Evolutionary conservation across 2,329 filamentous ascomycete species (phyloP).

Genomic region (Sphaerulina musiva): DNA sequence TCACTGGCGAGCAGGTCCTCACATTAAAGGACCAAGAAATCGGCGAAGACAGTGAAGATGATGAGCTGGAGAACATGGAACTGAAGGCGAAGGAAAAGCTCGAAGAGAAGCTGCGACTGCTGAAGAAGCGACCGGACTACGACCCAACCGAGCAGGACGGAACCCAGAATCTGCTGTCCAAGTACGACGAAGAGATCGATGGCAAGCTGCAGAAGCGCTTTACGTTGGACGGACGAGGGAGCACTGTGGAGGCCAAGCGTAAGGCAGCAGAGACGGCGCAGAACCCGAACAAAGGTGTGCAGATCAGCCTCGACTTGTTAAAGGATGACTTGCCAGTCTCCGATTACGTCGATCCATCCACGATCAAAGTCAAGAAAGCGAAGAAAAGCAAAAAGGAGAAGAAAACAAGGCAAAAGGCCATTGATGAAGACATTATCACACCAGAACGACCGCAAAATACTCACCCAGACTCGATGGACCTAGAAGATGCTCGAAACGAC

Average conservation of each 20-base stretch:
- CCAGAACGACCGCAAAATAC: conserved; percentile 31
- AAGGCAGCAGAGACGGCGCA: conserved; percentile 40
- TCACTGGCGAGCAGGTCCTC: conserved; percentile 73
- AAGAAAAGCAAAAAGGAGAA: conserved; percentile 76
- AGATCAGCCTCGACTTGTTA: conserved; percentile 68
- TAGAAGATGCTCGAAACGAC: conserved; percentile 50
- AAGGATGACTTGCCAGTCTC: conserved; percentile 62
- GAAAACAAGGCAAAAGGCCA: conserved; percentile 59
- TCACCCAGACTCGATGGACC: conserved; percentile 58
- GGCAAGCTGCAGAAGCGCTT: conserved; percentile 85
- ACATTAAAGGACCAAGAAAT: conserved; percentile 93
- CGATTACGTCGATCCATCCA: conserved; percentile 80
- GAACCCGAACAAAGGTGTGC: conserved; percentile 58
- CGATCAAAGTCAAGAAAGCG: conserved; percentile 88
- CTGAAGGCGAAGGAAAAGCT: conserved; percentile 67
- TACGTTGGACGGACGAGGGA: conserved; percentile 73
- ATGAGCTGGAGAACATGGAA: conserved; percentile 76
- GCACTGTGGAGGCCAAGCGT: conserved; percentile 57
- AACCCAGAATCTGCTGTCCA: conserved; percentile 64
- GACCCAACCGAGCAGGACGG: conserved; percentile 70
- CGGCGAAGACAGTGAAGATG: conserved; percentile 70
- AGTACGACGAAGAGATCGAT: conserved; percentile 93
- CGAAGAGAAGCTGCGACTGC: conserved; percentile 69
- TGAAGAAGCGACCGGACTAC: conserved; percentile 85
- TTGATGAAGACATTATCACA: conserved; percentile 53